phyloP scores from a whole-genome alignment of 2,329 filamentous ascomycete species.

The Aspergillus tanneri region DNA sequence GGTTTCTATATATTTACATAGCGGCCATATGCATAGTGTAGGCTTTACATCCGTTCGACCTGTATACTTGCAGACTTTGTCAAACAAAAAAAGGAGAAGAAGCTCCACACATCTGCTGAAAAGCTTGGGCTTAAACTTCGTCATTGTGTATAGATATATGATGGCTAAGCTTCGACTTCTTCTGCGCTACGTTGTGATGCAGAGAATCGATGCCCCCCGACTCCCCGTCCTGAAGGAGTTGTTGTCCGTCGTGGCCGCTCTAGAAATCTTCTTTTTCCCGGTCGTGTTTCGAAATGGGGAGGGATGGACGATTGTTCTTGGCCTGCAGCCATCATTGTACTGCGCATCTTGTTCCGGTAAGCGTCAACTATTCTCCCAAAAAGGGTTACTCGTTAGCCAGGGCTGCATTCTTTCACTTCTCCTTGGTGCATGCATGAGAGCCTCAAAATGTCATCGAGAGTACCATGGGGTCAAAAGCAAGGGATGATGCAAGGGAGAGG shows the following conservation, averaged over 20 bases:
- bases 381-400: slow-evolving; percentile 6
- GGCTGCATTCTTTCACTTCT: slow-evolving; percentile 7
- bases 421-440: slow-evolving; percentile 4
- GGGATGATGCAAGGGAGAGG: slow-evolving; percentile 4
- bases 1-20: slow-evolving; percentile 22
- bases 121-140: no score
- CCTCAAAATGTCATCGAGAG: neutral
- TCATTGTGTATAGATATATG: no score
- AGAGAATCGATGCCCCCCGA: slow-evolving; percentile 23
- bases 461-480: slow-evolving; percentile 12
- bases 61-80: neutral
- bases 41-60: neutral
- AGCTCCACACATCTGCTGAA: no score
- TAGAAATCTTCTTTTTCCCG: slow-evolving; percentile 75
- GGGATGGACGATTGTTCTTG: slow-evolving; percentile 72
- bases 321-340: slow-evolving; percentile 73
- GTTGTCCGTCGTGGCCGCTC: slow-evolving; percentile 43
- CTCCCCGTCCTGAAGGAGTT: slow-evolving; percentile 13
- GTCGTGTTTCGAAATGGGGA: slow-evolving; percentile 84
- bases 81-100: slow-evolving; percentile 1
- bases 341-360: slow-evolving; percentile 87
- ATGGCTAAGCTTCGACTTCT: slow-evolving; percentile 35
- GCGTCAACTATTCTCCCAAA: slow-evolving; percentile 69
- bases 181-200: slow-evolving; percentile 37
- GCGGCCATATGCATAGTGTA: slow-evolving; percentile 12